phyloP scores from a whole-genome alignment of 1,284 basidiomycete species.

The Anthracocystis panici-leucophaei region DNA sequence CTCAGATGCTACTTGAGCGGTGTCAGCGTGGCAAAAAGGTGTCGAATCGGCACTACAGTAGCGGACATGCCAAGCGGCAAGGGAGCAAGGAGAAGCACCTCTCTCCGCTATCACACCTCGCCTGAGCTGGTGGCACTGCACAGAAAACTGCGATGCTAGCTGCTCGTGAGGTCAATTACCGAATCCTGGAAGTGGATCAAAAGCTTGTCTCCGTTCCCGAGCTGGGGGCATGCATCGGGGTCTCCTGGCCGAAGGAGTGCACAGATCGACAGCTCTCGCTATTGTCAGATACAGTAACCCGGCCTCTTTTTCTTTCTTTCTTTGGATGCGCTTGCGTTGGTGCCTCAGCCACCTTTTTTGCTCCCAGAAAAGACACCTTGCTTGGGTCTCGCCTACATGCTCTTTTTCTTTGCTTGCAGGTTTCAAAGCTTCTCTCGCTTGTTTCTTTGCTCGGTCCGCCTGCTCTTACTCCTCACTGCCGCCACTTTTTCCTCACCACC shows the following conservation, averaged over 20 bases:
- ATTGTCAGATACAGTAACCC: slow-evolving; percentile 4
- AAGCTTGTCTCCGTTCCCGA: slow-evolving; percentile 4
- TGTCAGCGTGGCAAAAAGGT: no score
- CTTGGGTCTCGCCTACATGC: slow-evolving; percentile 2
- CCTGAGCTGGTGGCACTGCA: background rate
- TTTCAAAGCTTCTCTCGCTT: slow-evolving; percentile 2
- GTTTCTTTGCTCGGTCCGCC: slow-evolving; percentile 1
- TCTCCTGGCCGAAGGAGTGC: slow-evolving; percentile 14
- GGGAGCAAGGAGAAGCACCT: slow-evolving; percentile 4
- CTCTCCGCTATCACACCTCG: background rate
- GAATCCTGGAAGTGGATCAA: background rate
- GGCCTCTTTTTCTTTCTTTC: background rate
- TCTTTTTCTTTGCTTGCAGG: background rate
- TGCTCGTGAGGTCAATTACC: background rate
- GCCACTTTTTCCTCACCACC: background rate
- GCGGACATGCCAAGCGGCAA: slow-evolving; percentile 30
- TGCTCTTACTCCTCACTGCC: background rate
- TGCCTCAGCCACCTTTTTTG: slow-evolving; percentile 9
- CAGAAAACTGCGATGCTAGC: background rate
- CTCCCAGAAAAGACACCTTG: background rate
- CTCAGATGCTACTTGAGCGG: no score
- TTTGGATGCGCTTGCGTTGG: background rate
- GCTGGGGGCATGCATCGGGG: slow-evolving; percentile 12
- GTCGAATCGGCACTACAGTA: slow-evolving; percentile 5
- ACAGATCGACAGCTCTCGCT: slow-evolving; percentile 6